phyloP scores from a whole-genome alignment of 2,329 filamentous ascomycete genomes.

The Chaetomiaceae sp. region DNA sequence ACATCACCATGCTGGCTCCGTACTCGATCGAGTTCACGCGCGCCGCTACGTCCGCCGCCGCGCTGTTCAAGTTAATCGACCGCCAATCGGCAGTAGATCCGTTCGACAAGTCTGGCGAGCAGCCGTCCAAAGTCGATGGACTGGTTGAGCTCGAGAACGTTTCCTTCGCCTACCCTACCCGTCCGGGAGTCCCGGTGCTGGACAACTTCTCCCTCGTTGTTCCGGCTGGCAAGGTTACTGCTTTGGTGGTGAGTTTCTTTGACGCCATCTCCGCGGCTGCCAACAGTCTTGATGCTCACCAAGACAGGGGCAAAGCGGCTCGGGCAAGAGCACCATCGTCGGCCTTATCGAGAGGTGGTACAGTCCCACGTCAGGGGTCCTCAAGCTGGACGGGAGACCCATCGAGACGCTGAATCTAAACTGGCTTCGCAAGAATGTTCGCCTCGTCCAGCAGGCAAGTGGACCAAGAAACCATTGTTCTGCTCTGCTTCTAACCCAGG shows the following conservation, averaged over 20 bases:
- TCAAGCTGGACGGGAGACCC: constrained; percentile 29
- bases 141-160: constrained; percentile 43
- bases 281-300: neutral
- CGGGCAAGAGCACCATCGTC: constrained; percentile 35
- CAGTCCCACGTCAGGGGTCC: constrained; percentile 21
- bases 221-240: constrained; percentile 42
- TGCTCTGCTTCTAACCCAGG: neutral
- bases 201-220: constrained; percentile 35
- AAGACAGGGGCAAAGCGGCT: constrained; percentile 47
- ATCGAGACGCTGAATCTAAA: constrained; percentile 28
- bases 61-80: constrained; percentile 46
- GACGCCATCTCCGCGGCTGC: too few species aligned
- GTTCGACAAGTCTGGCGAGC: constrained; percentile 35
- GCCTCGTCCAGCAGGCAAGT: constrained; percentile 31
- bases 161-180: constrained; percentile 49
- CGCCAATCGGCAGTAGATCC: constrained; percentile 38
- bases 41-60: constrained; percentile 42
- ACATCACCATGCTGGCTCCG: constrained; percentile 44
- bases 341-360: constrained; percentile 57
- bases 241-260: constrained; percentile 38
- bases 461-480: too few species aligned
- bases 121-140: constrained; percentile 32
- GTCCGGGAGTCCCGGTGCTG: constrained; percentile 41
- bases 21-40: constrained; percentile 43
- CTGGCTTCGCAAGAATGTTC: constrained; percentile 31